phyloP scores from a whole-genome alignment of 2,329 filamentous ascomycete species.

The Capronia coronata region DNA sequence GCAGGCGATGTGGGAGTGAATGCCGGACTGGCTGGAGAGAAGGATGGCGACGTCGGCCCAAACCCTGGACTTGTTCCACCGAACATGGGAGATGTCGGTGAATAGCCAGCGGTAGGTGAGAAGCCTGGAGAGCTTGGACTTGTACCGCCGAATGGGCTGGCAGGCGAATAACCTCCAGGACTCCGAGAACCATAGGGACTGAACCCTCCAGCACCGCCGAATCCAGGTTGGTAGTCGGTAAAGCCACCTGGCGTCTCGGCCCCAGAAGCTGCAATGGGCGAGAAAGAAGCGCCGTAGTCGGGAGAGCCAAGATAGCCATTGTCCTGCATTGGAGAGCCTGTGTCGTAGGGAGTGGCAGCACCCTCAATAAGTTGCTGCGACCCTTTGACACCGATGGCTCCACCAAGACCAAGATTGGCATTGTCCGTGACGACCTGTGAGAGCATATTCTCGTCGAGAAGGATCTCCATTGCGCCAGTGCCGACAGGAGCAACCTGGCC shows the following conservation, averaged over 20 bases:
- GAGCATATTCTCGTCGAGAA: slow-evolving; percentile 90
- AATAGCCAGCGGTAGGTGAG: slow-evolving; percentile 60
- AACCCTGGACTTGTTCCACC: slow-evolving; percentile 52
- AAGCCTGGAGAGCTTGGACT: slow-evolving; percentile 63
- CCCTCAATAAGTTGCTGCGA: slow-evolving; percentile 50
- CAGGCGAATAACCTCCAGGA: slow-evolving; percentile 57
- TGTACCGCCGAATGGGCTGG: slow-evolving; percentile 66
- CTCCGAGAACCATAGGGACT: slow-evolving; percentile 65
- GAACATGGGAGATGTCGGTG: slow-evolving; percentile 66
- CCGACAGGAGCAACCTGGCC: slow-evolving; percentile 96
- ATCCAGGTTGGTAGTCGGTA: slow-evolving; percentile 64
- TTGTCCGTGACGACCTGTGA: slow-evolving; percentile 93
- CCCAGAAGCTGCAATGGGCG: slow-evolving; percentile 67
- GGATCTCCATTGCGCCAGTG: slow-evolving; percentile 90
- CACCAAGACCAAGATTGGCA: slow-evolving; percentile 74
- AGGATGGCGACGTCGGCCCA: slow-evolving; percentile 46
- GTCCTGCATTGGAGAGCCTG: slow-evolving; percentile 57
- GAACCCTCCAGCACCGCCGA: slow-evolving; percentile 51
- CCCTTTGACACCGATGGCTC: slow-evolving; percentile 65
- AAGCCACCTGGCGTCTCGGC: slow-evolving; percentile 53
- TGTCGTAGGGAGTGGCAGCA: slow-evolving; percentile 88
- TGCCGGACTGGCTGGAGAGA: slow-evolving; percentile 49
- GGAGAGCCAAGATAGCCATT: slow-evolving; percentile 56
- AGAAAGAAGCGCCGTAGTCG: slow-evolving; percentile 58
- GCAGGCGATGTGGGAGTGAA: slow-evolving; percentile 69